Evolutionary conservation across 2,329 filamentous ascomycete genomes (phyloP).

Genomic region (Stemphylium lycopersici): DNA sequence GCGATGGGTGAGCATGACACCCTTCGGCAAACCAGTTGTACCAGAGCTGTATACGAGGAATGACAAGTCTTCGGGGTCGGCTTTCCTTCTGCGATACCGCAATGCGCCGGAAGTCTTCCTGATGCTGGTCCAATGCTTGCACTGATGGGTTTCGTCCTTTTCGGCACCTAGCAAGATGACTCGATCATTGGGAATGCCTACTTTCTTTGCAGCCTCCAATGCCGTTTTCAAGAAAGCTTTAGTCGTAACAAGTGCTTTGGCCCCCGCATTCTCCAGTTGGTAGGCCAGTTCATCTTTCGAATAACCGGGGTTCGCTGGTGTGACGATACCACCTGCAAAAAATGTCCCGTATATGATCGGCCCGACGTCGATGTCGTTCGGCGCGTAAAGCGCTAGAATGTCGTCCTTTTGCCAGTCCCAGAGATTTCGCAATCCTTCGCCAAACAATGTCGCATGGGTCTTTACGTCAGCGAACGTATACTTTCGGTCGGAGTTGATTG

Average conservation of each 20-base stretch:
- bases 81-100: slow-evolving; percentile 64
- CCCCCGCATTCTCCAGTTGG: slow-evolving; percentile 78
- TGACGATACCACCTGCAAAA: slow-evolving; percentile 81
- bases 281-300: slow-evolving; percentile 81
- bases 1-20: slow-evolving; percentile 53
- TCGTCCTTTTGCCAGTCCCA: slow-evolving; percentile 84
- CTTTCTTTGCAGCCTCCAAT: slow-evolving; percentile 69
- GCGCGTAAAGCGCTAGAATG: slow-evolving; percentile 78
- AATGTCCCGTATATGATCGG: slow-evolving; percentile 75
- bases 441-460: slow-evolving; percentile 71
- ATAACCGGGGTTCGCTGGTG: slow-evolving; percentile 85
- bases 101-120: slow-evolving; percentile 66
- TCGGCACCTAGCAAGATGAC: slow-evolving; percentile 77
- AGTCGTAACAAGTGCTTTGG: slow-evolving; percentile 78
- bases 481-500: slow-evolving; percentile 22
- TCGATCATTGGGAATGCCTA: slow-evolving; percentile 70
- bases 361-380: slow-evolving; percentile 83
- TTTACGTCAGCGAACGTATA: slow-evolving; percentile 75
- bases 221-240: slow-evolving; percentile 67
- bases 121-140: slow-evolving; percentile 75
- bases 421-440: slow-evolving; percentile 72
- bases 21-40: slow-evolving; percentile 54
- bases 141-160: slow-evolving; percentile 61
- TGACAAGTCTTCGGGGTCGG: slow-evolving; percentile 72
- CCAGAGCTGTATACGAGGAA: slow-evolving; percentile 69